Base-by-base conservation (phyloP, 140 eudicot genomes). In the Senecio squalidus region DNA sequence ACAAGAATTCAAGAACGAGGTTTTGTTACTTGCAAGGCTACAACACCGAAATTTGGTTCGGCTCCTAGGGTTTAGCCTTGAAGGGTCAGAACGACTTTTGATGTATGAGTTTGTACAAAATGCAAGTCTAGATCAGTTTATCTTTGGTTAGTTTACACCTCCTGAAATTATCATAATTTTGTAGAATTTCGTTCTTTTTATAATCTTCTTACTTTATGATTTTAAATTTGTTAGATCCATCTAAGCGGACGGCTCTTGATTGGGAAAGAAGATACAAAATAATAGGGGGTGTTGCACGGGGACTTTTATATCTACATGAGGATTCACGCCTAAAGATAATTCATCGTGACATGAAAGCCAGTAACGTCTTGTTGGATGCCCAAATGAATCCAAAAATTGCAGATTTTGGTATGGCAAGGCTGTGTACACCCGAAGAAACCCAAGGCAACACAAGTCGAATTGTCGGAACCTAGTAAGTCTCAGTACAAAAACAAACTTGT, bases 381-480 rank as follows among this genome's bases (percentile, higher is more conserved):
- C 64, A 80, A 0, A 80, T 84, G 88, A 80, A 66, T 45, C 73
- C 94, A 0, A 84, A 84, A 55, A 84, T 84, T 54, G 71, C 88
- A 26, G 94, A 84, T 61, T 80, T 84, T 77, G 94, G 94, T 30
- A 71, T 65, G 76, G 88, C 94, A 55, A 77, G 74, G 51, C 49
- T 84, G 23, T 80, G 80, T 53, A 49, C n/a, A 1, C 60, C 20
- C 1, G 85, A 81, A 24, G 78, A 84, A 75, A 74, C 76, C 26
- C 80, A 78, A 34, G 84, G 48, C 13, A 60, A 72, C 34, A 80
- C 94, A 1, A 71, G 60, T 20, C 75, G 72, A 41, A 64, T 84
- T 40, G 94, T 70, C 1, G 94, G 94, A 59, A 80, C 93, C 46
- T 74, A 64, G 87, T 84, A 80, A 73, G 82, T 52, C 11, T 53